Conservation (phyloP, 2,329 filamentous ascomycete genomes). For the Cadophora luteo-olivacea region DNA sequence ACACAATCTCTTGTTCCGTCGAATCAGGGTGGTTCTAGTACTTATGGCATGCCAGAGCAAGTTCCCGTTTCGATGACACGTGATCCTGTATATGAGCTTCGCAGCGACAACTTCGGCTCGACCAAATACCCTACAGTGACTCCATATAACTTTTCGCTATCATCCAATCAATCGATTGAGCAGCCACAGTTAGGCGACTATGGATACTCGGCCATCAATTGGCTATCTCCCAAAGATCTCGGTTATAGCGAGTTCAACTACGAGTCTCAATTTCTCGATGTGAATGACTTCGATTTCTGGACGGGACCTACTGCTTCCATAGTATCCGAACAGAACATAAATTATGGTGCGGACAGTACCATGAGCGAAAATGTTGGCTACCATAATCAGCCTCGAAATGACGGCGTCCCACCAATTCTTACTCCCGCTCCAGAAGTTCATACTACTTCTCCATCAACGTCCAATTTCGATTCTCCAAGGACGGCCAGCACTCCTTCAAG, state of each 20-base stretch:
- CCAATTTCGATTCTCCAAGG: neutral
- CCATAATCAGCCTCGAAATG: neutral
- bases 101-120: neutral
- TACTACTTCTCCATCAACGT: neutral
- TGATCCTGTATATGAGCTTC: neutral
- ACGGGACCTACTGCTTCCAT: neutral
- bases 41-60: neutral
- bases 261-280: neutral
- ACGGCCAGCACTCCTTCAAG: conserved; percentile 1
- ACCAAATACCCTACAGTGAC: neutral
- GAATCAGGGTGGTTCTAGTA: neutral
- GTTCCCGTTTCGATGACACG: neutral
- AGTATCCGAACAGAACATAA: neutral
- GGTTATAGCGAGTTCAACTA: conserved; percentile 13
- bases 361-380: neutral
- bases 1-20: neutral
- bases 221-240: conserved; percentile 11
- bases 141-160: neutral
- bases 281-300: conserved; percentile 10
- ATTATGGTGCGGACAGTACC: neutral
- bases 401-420: neutral
- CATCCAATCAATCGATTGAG: conserved; percentile 6
- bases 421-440: neutral
- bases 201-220: conserved; percentile 5
- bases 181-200: neutral